These are phyloP conservation scores for Trichosporon sp. DNA, from an alignment of 1,284 basidiomycete genomes.

Conservation along the genomic window DNA sequence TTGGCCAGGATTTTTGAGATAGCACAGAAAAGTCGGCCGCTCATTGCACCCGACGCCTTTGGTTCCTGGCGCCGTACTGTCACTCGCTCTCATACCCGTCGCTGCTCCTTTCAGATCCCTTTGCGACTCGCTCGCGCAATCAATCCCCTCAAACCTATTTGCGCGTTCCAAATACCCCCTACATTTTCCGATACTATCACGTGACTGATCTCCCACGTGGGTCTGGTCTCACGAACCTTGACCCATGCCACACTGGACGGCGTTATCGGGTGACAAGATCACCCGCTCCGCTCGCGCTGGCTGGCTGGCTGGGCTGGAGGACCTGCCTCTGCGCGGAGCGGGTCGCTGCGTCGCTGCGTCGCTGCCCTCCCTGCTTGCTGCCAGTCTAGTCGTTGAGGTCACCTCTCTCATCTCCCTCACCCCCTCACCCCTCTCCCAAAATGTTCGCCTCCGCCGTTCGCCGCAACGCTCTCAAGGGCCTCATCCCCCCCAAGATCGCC, in stretches of 20 bases:
- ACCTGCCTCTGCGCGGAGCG: conserved; percentile 3
- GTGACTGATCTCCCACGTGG: background rate
- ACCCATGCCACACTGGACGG: conserved; percentile 11
- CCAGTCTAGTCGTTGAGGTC: conserved; percentile 24
- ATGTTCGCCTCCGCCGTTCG: conserved; percentile 84
- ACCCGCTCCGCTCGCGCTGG: conserved; percentile 6
- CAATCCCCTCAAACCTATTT: conserved; percentile 8
- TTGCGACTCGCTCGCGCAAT: background rate
- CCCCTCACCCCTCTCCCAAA: conserved; percentile 34
- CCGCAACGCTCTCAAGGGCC: conserved; percentile 70
- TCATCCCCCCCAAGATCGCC: conserved; percentile 93
- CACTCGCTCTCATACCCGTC: background rate
- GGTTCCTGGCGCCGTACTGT: conserved; percentile 10
- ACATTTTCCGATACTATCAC: conserved; percentile 14
- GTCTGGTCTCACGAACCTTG: too few species aligned
- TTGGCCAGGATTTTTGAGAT: background rate
- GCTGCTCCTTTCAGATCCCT: background rate
- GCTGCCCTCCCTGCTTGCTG: conserved; percentile 15
- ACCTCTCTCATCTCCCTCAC: conserved; percentile 25
- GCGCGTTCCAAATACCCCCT: background rate
- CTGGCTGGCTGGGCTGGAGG: conserved; percentile 11
- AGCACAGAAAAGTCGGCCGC: conserved; percentile 15
- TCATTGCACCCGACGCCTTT: conserved; percentile 13
- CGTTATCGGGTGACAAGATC: conserved; percentile 6
- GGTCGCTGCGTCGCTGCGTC: conserved; percentile 13